Evolutionary conservation across 345 rosid genomes (phyloP), one percentile per base, ranked within the genome.

Genomic region (Balakata baccata): DNA sequence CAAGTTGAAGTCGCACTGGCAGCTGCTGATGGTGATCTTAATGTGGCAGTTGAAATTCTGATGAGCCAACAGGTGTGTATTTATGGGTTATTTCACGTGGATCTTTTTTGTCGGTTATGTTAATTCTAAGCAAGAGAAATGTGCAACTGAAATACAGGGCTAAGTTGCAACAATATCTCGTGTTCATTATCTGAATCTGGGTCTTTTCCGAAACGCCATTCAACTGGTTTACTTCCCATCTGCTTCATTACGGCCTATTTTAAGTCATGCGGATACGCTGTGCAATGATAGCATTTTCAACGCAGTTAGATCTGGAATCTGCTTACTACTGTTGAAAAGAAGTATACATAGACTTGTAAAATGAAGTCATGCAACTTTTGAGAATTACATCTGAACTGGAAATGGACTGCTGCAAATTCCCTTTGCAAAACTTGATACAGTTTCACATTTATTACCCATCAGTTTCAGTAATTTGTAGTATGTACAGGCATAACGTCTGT

Each of bases 1-100:
- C 98, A 92, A 75, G 97, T 93, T 57, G 98, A 95, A 82, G 98
- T 95, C 49, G 99, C 96, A 3, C 71, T 95, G 14, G 97, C 99
- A 54, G 99, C 98, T 50, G 97, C 97, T 0, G 97, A 95, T 11
- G 92, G 94, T 29, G 98, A 92, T 81, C 88, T 92, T 72, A 89
- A 81, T 64, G 91, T 92, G 29, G 99, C 97, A 2, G 93, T 92
- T 53, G 98, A 95, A 84, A 95, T 95, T 80, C 89, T 94, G 37
- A 91, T 89, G 96, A 92, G 90, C 86, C 99, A 95, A 77, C 92
- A 87, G 93, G 98, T 88, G 46, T 14, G 41, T 62, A 5, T 49
- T n/a, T 23, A 22, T 52, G 58, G 43, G 56, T 53, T 37, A 11
- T 69, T 20, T 18, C 34, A 16, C 14, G 10, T 11, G 10, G 18